phyloP scores from a whole-genome alignment of 768 basidiomycete species.

The Trametes cubensis region DNA sequence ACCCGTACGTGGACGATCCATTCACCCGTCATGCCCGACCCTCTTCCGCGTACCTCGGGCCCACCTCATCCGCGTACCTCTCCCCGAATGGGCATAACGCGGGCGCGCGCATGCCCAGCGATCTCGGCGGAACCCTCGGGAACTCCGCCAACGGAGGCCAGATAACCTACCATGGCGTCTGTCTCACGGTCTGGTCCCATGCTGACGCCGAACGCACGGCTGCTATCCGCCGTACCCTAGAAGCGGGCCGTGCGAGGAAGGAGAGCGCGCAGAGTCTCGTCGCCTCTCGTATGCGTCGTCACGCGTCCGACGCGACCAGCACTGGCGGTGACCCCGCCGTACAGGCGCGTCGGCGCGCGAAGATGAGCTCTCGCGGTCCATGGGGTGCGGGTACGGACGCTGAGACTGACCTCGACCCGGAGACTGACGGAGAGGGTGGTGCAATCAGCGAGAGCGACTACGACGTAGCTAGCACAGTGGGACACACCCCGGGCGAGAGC shows the following conservation, averaged over 20 bases:
- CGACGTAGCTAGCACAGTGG: constrained; percentile 78
- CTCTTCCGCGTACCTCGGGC: constrained; percentile 79
- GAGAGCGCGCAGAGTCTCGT: constrained; percentile 78
- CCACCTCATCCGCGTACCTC: constrained; percentile 50
- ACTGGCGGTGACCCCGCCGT: constrained; percentile 52
- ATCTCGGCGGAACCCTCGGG: constrained; percentile 27
- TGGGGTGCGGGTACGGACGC: constrained; percentile 62
- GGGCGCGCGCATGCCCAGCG: constrained; percentile 29
- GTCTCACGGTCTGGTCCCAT: constrained; percentile 94
- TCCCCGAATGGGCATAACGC: constrained; percentile 37
- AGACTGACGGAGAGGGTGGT: constrained; percentile 72
- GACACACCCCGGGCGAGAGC: constrained; percentile 84
- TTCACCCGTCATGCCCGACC: constrained; percentile 65
- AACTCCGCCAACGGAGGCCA: constrained; percentile 41
- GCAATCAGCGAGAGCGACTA: constrained; percentile 87
- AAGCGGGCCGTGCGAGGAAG: constrained; percentile 75
- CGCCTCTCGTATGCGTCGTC: constrained; percentile 64
- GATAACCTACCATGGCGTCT: constrained; percentile 86
- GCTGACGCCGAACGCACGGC: constrained; percentile 85
- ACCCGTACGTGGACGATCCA: constrained; percentile 76
- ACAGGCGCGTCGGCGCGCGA: constrained; percentile 60
- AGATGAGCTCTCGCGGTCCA: constrained; percentile 63
- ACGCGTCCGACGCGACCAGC: constrained; percentile 47
- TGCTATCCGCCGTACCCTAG: constrained; percentile 82
- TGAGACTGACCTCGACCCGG: constrained; percentile 72